Base-by-base conservation (phyloP, 768 basidiomycete species). In the Agrocybe praecox region DNA sequence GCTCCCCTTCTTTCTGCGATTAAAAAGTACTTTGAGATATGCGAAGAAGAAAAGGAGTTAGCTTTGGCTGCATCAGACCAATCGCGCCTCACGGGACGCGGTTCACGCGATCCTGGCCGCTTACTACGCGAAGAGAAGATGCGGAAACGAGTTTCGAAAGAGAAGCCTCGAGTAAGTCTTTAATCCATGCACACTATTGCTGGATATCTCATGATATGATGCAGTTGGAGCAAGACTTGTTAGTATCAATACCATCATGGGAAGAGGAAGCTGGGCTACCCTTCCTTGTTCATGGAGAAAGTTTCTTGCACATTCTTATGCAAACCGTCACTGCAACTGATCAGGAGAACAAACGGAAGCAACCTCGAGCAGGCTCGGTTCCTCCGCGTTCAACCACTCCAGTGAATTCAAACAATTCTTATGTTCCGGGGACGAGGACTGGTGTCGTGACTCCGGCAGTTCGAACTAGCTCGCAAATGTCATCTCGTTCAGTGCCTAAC, bases 91-190 rank as follows among this genome's bases (percentile, higher is more conserved):
- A 82, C 91, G 4, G 92, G 92, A 15, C 82, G 92, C 65, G 92
- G 92, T 23, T 76, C 87, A 2, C 80, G 93, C 54, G 90, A 94
- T 76, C 90, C 94, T 6, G 94, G 94, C 6, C 78, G 93, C 18
- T 72, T 99, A 33, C 74, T 98, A 51, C 82, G 93, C 57, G 96
- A 99, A 72, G 96, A 98, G 77, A 97, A 97, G 80, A 94, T 96
- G 89, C 82, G 96, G 52, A 98, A 98, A 71, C 80, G 96, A 24
- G 94, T 99, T 14, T 81, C 80, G 55, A 91, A 92, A 69, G 90
- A 96, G 74, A 98, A 97, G 67, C 96, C 96, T 23, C 83, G 90
- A 67, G 96, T 97, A 68, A 60, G 87, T 74, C 48, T 17, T 36
- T 18, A 21, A 15, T 19, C 5, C 3, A 14, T 12, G 42, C 21